These are phyloP conservation scores for Amylostereum chailletii DNA, from an alignment of 1,284 basidiomycete genomes.

Conservation along the genomic window DNA sequence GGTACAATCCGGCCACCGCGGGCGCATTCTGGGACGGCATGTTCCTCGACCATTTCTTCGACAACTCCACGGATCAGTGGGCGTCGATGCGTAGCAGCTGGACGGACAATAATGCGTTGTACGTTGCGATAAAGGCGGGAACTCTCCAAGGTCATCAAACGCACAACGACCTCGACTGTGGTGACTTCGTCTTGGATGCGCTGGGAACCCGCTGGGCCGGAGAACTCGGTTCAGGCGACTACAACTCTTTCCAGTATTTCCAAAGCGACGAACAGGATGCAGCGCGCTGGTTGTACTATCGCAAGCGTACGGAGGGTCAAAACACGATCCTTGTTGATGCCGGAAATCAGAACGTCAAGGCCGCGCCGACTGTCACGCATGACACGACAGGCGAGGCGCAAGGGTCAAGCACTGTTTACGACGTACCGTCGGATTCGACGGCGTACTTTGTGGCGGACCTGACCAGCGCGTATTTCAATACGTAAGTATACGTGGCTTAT, in stretches of 20 bases:
- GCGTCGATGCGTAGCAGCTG: conserved; percentile 86
- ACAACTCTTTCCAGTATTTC: conserved; percentile 70
- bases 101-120: conserved; percentile 82
- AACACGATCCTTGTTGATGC: conserved; percentile 83
- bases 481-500: conserved; percentile 38
- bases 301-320: conserved; percentile 95
- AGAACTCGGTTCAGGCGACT: conserved; percentile 88
- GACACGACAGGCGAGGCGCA: conserved; percentile 63
- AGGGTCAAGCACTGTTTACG: conserved; percentile 68
- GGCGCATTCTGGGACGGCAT: conserved; percentile 92
- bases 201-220: conserved; percentile 94
- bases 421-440: conserved; percentile 59
- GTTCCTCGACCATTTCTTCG: conserved; percentile 78
- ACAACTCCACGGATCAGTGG: conserved; percentile 71
- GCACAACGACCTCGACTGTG: conserved; percentile 88
- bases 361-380: conserved; percentile 54
- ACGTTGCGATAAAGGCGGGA: conserved; percentile 85
- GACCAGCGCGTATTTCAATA: conserved; percentile 70
- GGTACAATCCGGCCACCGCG: conserved; percentile 79
- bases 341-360: conserved; percentile 76
- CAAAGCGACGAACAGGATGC: conserved; percentile 56
- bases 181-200: conserved; percentile 94
- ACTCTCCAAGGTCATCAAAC: conserved; percentile 75
- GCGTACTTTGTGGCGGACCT: conserved; percentile 83
- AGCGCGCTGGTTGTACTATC: conserved; percentile 85